Conservation (phyloP, 1,139 yeast species). For the Scheffersomyces parashehatae region DNA sequence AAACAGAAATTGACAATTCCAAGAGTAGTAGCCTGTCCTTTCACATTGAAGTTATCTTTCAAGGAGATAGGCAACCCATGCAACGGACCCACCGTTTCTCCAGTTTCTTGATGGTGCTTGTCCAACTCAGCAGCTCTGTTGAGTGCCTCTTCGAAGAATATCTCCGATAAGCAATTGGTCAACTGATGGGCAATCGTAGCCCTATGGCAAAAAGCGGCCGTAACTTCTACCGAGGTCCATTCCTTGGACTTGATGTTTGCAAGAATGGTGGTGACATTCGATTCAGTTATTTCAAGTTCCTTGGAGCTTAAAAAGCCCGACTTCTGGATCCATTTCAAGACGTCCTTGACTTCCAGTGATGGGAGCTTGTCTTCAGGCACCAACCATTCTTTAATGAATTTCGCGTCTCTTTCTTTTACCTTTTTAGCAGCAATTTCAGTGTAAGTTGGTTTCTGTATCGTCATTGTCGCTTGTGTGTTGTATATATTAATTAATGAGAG, state of each 20-base stretch:
- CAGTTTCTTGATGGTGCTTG: slow-evolving; percentile 23
- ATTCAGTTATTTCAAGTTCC: slow-evolving; percentile 38
- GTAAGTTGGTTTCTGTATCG: slow-evolving; percentile 13
- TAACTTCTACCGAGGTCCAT: slow-evolving; percentile 31
- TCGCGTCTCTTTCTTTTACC: slow-evolving; percentile 32
- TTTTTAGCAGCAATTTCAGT: slow-evolving; percentile 38
- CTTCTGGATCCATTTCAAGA: slow-evolving; percentile 32
- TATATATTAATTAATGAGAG: no score
- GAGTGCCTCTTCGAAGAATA: slow-evolving; percentile 36
- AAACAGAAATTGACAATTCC: slow-evolving; percentile 43
- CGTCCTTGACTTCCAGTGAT: slow-evolving; percentile 28
- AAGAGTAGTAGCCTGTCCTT: slow-evolving; percentile 52
- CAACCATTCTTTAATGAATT: slow-evolving; percentile 41
- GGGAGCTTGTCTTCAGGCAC: slow-evolving; percentile 36
- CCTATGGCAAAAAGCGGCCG: slow-evolving; percentile 37
- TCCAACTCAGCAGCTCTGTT: slow-evolving; percentile 30
- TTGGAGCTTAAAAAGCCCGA: slow-evolving; percentile 22
- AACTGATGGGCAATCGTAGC: slow-evolving; percentile 51
- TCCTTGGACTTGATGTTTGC: slow-evolving; percentile 29
- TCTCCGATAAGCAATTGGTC: slow-evolving; percentile 36
- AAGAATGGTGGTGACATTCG: slow-evolving; percentile 36
- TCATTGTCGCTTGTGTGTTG: slow-evolving; percentile 2
- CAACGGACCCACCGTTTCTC: slow-evolving; percentile 29
- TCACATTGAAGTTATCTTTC: slow-evolving; percentile 49
- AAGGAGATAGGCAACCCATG: slow-evolving; percentile 45